Evolutionary conservation across 345 rosid genomes (phyloP).

Genomic region (Melaleuca quinquenervia): DNA sequence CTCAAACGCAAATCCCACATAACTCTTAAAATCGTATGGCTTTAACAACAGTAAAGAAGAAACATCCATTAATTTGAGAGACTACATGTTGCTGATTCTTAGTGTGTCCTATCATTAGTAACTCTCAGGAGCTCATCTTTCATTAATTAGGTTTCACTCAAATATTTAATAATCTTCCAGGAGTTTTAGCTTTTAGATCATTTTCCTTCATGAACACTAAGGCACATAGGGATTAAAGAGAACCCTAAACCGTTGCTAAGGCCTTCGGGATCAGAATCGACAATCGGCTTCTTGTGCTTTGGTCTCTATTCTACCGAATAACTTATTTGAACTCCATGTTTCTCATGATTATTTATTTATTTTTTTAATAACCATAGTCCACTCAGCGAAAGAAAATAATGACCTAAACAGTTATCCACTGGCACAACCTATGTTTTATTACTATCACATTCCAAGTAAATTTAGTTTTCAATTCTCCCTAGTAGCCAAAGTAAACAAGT

Average conservation of each 20-base stretch:
- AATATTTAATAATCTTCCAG: background rate
- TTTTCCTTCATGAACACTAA: background rate
- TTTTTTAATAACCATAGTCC: no score
- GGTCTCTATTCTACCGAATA: background rate
- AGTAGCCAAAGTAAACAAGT: background rate
- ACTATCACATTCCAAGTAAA: background rate
- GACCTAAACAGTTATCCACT: background rate
- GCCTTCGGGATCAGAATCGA: background rate
- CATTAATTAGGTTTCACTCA: background rate
- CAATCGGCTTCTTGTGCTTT: background rate
- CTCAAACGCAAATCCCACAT: background rate
- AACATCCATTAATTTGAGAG: background rate
- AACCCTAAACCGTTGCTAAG: background rate
- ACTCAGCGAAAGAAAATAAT: background rate
- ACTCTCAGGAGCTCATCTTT: background rate
- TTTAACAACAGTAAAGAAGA: background rate
- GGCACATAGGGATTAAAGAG: background rate
- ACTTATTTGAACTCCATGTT: background rate
- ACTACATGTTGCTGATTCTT: background rate
- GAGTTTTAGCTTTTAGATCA: background rate
- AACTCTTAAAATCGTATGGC: background rate
- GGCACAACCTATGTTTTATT: background rate
- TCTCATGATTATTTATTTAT: background rate
- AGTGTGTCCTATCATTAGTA: background rate
- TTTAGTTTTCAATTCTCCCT: background rate